A percentile compares a stretch with the other conserved stretches of the same genome.
phyloP scores from a whole-genome alignment of 1,284 basidiomycete species.

The Trametes pubescens region DNA sequence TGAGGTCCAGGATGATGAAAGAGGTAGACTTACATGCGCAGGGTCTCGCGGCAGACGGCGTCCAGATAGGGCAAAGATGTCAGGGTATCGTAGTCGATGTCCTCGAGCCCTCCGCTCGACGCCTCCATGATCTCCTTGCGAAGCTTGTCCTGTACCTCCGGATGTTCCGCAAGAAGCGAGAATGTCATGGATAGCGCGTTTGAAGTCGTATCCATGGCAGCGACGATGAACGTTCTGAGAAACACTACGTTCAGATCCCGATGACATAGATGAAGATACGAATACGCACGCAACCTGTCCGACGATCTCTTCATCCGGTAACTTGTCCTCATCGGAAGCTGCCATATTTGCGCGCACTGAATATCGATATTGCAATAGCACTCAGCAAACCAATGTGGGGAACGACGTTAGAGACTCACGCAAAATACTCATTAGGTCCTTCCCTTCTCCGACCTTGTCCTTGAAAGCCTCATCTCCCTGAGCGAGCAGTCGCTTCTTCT shows the following conservation, averaged over 20 bases:
- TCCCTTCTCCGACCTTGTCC: constrained; percentile 38
- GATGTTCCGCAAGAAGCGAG: constrained; percentile 25
- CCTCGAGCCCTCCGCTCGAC: constrained; percentile 4
- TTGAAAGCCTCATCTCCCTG: constrained; percentile 37
- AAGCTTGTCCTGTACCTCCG: constrained; percentile 25
- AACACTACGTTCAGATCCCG: not conserved
- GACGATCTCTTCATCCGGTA: constrained; percentile 38
- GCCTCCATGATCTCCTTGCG: constrained; percentile 27
- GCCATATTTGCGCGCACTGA: constrained; percentile 36
- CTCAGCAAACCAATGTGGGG: not conserved
- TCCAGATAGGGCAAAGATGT: constrained; percentile 32
- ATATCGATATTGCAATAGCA: not conserved
- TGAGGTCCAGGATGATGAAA: not conserved
- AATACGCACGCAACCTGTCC: constrained; percentile 34
- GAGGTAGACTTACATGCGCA: constrained; percentile 22
- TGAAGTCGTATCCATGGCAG: constrained; percentile 32
- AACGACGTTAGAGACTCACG: constrained; percentile 27
- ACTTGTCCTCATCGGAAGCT: constrained; percentile 32
- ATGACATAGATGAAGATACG: not conserved
- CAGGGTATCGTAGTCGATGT: constrained; percentile 27
- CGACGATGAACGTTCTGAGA: constrained; percentile 25
- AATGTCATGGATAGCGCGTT: constrained; percentile 30
- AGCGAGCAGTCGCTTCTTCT: constrained; percentile 36
- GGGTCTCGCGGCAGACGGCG: constrained; percentile 32
- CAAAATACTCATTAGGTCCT: constrained; percentile 41